Conservation (phyloP, 768 basidiomycete species). For the Macrocybe gigantea region DNA sequence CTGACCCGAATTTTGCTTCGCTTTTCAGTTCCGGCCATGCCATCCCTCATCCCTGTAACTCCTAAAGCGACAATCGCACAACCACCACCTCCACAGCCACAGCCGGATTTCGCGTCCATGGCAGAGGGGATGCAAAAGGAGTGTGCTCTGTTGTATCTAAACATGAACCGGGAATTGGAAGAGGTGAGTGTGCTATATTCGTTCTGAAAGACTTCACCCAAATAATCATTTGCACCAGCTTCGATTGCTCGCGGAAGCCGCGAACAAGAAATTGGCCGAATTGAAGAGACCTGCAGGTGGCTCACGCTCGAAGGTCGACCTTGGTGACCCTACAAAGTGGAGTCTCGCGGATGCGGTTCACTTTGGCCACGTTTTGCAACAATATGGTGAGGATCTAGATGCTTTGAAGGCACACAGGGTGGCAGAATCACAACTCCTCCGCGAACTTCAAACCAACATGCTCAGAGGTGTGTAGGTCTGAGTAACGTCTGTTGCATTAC, state of each 20-base stretch:
- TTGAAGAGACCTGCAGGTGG: constrained; percentile 32
- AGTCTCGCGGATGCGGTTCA: constrained; percentile 42
- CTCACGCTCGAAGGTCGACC: constrained; percentile 35
- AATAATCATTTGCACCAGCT: background rate
- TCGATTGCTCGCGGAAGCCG: constrained; percentile 38
- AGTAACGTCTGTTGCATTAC: background rate
- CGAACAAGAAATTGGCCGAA: constrained; percentile 21
- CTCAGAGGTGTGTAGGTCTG: constrained; percentile 48
- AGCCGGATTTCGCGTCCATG: constrained; percentile 20
- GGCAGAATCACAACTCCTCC: constrained; percentile 34
- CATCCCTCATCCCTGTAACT: too few species aligned
- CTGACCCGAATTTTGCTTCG: too few species aligned
- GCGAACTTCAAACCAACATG: constrained; percentile 58
- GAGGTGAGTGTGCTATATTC: constrained; percentile 37
- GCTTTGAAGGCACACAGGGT: constrained; percentile 37
- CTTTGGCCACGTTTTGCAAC: constrained; percentile 43
- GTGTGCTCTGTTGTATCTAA: constrained; percentile 41
- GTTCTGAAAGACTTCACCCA: constrained; percentile 1
- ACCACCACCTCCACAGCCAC: constrained; percentile 4
- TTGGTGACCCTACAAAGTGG: constrained; percentile 48
- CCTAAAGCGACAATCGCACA: background rate
- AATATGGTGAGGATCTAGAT: constrained; percentile 48
- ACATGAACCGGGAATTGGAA: constrained; percentile 47
- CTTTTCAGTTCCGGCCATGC: too few species aligned
- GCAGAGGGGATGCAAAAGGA: constrained; percentile 69